Base-by-base conservation (phyloP, 2,329 filamentous ascomycete species). In the Huntiella abstrusa region DNA sequence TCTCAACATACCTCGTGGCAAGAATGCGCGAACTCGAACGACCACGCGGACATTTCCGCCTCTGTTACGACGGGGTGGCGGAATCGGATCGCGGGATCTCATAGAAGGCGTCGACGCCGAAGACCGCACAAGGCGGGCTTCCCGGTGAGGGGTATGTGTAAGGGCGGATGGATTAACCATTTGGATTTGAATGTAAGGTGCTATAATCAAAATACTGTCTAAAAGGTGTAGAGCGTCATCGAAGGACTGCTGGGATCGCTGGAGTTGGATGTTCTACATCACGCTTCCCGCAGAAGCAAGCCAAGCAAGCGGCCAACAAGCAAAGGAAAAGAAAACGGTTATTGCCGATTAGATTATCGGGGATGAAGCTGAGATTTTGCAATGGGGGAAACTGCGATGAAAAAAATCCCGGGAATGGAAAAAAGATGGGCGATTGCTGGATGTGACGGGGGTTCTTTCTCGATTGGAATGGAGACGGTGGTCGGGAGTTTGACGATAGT, bases 11-110 rank as follows among this genome's bases (percentile, higher is more conserved):
- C 83, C 83, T 75, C 83, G 66, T 41, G 76, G 80, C 50, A 91
- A 65, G 64, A 88, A 88, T 1, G 75, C 82, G 56, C 83, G 69
- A 47, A 88, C 83, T 58, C 83, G 71, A 50, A 91, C 83, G 28
- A 88, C 83, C 22, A 91, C 83, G 55, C 77, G 73, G 50, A 91
- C 83, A 61, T 91, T 91, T 48, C 81, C 82, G 51, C 77, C 80
- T 52, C 70, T 59, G 56, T 77, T 68, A 66, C 71, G 70, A 58
- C 65, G 69, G 54, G 66, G 65, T 55, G 68, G 66, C 50, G 71
- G 61, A 19, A 75, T 70, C 35, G 77, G 74, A 64, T 84, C 80
- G 58, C 77, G 73, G 35, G 80, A 80, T 51, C 83, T 73, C 55
- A 88, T 64, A 19, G 82, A 86, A 33, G 83, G 83, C 49, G 80